Conservation (phyloP, 768 basidiomycete genomes). For the Mycena pura region DNA sequence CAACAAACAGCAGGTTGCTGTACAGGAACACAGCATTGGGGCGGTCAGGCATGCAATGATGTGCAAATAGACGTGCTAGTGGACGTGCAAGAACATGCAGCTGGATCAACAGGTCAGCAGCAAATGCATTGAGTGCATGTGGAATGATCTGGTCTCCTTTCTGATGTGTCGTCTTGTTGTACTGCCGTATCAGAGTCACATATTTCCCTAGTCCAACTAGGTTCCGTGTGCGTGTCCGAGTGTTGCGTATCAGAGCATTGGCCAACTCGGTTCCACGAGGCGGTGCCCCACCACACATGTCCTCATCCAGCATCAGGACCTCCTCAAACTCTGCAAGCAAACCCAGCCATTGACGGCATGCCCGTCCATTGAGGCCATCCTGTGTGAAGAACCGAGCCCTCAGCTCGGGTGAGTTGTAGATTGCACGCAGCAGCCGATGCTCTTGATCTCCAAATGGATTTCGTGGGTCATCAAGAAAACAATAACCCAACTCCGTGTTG, state of each 20-base stretch:
- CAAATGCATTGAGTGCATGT: slow-evolving; percentile 32
- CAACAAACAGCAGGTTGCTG: slow-evolving; percentile 25
- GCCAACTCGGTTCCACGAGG: not conserved
- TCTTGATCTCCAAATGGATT: too few relatives aligned
- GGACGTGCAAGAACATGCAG: slow-evolving; percentile 30
- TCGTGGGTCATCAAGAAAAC: too few relatives aligned
- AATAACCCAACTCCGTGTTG: too few relatives aligned
- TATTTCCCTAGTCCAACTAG: slow-evolving; percentile 3
- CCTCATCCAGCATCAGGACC: not conserved
- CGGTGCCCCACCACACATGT: not conserved
- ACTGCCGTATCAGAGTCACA: slow-evolving; percentile 28
- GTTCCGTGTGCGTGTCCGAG: not conserved
- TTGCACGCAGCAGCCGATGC: too few relatives aligned
- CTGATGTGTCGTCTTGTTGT: slow-evolving; percentile 31
- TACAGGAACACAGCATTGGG: slow-evolving; percentile 1
- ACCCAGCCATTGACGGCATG: not conserved
- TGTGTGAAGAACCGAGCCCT: too few relatives aligned
- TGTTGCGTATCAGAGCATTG: not conserved
- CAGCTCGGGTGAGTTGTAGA: too few relatives aligned
- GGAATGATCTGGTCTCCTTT: slow-evolving; percentile 36
- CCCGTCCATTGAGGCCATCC: too few relatives aligned
- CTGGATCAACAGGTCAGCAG: slow-evolving; percentile 34
- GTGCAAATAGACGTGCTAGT: slow-evolving; percentile 15
- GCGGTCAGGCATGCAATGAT: not conserved
- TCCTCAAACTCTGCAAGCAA: not conserved